Conservation (phyloP, 192 early-diverging fungal genomes). For the Coemansia interrupta region DNA sequence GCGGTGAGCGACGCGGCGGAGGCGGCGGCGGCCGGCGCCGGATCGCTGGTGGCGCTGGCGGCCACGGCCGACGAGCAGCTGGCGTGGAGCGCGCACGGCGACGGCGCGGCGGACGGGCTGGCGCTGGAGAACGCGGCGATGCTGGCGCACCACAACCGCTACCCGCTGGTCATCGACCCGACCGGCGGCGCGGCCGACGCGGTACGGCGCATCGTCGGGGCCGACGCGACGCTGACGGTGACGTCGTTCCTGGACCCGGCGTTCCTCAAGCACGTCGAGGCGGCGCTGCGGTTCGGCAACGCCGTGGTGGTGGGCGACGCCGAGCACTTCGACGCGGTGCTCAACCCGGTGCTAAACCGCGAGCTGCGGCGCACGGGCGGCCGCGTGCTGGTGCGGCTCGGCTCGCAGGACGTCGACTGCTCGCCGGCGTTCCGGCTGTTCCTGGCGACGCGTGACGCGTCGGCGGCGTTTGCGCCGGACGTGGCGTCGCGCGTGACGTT, state of each 20-base stretch:
- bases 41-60: constrained; percentile 74
- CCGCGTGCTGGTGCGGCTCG: constrained; percentile 91
- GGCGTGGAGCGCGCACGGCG: constrained; percentile 78
- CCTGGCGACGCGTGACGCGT: constrained; percentile 91
- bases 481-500: constrained; percentile 96
- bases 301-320: constrained; percentile 96
- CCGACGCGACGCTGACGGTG: constrained; percentile 73
- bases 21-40: constrained; percentile 9
- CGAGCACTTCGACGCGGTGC: constrained; percentile 93
- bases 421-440: constrained; percentile 95
- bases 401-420: constrained; percentile 97
- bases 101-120: constrained; percentile 81
- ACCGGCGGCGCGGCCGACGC: constrained; percentile 89
- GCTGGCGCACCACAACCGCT: constrained; percentile 90
- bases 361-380: constrained; percentile 95
- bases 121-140: constrained; percentile 99
- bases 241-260: constrained; percentile 98
- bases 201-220: constrained; percentile 57
- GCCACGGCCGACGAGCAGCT: constrained; percentile 89
- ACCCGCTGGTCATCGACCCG: constrained; percentile 97
- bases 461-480: constrained; percentile 91
- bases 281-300: constrained; percentile 97
- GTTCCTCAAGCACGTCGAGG: constrained; percentile 96
- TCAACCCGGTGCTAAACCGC: constrained; percentile 97
- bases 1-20: constrained; percentile 16